phyloP scores from a whole-genome alignment of 164 flowering plant species.

The Macadamia tetraphylla region DNA sequence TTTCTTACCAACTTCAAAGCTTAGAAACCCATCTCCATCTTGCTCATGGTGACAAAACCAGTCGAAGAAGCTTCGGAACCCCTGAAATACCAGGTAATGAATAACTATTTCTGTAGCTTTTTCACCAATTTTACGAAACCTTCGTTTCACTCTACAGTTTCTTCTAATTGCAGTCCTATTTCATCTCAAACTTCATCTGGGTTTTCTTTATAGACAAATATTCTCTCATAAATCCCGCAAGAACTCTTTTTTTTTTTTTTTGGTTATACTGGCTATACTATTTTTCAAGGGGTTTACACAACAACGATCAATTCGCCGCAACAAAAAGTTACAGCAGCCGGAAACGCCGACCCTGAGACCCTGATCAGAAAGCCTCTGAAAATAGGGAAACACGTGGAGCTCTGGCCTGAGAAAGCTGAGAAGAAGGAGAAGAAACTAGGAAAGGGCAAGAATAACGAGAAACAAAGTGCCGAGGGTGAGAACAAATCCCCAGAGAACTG shows the following conservation, averaged over 20 bases:
- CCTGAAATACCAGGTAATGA: constrained; percentile 30
- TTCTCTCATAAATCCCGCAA: no score
- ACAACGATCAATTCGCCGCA: constrained; percentile 40
- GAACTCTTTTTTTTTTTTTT: no score
- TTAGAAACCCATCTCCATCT: no score
- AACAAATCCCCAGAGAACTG: no score
- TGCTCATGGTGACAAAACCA: neutral
- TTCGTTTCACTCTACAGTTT: neutral
- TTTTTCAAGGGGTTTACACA: constrained; percentile 39
- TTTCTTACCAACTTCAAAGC: no score
- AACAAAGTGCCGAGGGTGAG: constrained; percentile 5
- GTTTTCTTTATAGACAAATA: neutral
- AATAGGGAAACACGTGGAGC: constrained; percentile 50
- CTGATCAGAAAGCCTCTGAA: constrained; percentile 43
- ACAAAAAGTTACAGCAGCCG: constrained; percentile 44
- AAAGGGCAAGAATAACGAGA: constrained; percentile 27
- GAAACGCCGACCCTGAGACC: constrained; percentile 38
- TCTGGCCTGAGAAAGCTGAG: constrained; percentile 62
- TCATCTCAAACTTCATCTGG: constrained; percentile 3
- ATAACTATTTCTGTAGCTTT: neutral
- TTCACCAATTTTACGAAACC: neutral
- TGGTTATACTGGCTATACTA: no score
- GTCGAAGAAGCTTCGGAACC: constrained; percentile 2
- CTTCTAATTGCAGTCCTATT: neutral
- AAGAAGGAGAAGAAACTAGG: constrained; percentile 18